Conservation (phyloP, 371 early-diverging fungal species). For the Mucor circinelloides region DNA sequence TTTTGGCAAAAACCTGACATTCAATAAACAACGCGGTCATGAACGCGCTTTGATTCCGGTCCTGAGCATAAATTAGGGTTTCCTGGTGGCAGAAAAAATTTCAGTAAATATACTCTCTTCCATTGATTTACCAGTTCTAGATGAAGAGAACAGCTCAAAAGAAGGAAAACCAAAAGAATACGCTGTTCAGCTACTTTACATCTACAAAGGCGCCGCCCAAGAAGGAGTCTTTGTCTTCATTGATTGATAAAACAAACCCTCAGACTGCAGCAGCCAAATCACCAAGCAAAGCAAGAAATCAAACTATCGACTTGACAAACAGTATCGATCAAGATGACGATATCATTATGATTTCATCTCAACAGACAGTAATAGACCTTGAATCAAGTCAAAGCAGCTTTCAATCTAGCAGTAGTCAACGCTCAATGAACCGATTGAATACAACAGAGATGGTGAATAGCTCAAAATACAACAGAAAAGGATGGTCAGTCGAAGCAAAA, state of each 20-base stretch:
- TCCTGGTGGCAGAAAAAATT: neutral
- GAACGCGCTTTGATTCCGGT: neutral
- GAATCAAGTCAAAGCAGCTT: neutral
- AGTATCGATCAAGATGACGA: neutral
- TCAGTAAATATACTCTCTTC: neutral
- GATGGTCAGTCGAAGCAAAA: slow-evolving; percentile 6
- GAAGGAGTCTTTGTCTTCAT: slow-evolving; percentile 8
- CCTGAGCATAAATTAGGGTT: neutral
- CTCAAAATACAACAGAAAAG: slow-evolving; percentile 20
- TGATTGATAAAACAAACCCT: neutral
- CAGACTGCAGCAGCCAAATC: neutral
- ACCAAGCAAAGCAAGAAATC: neutral
- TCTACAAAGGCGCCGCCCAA: slow-evolving; percentile 10
- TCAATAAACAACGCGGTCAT: neutral
- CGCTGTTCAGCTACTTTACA: slow-evolving; percentile 22
- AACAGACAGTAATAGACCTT: neutral
- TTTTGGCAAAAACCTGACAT: too few relatives aligned
- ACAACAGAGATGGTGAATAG: slow-evolving; percentile 14
- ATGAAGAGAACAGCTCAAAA: slow-evolving; percentile 6
- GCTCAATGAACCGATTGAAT: neutral
- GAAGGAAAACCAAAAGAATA: slow-evolving; percentile 5
- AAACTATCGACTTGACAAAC: slow-evolving; percentile 13
- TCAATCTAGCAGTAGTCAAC: neutral
- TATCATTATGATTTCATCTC: neutral
- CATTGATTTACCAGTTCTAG: neutral